These are phyloP conservation scores for Populus nigra DNA, from an alignment of 345 rosid species.

Conservation along the genomic window DNA sequence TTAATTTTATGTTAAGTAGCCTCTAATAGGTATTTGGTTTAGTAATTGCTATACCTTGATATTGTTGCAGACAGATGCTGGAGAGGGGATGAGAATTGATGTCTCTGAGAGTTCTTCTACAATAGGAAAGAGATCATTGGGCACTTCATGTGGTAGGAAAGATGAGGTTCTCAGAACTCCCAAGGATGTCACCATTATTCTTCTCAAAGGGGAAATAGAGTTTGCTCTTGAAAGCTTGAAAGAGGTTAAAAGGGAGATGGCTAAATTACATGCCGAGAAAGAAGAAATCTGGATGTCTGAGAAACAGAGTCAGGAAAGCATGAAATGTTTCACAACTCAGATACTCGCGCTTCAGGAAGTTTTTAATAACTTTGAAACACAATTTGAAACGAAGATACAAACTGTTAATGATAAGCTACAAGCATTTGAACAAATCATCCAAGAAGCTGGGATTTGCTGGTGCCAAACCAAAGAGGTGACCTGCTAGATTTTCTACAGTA, in stretches of 20 bases:
- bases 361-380: slow-evolving; percentile 48
- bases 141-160: slow-evolving; percentile 23
- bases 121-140: slow-evolving; percentile 18
- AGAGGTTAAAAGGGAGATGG: slow-evolving; percentile 68
- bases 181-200: slow-evolving; percentile 49
- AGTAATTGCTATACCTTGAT: slow-evolving; percentile 18
- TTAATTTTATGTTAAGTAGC: slow-evolving; percentile 18
- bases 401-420: slow-evolving; percentile 46
- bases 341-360: slow-evolving; percentile 48
- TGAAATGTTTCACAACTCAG: slow-evolving; percentile 45
- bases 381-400: slow-evolving; percentile 44
- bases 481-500: neutral
- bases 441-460: slow-evolving; percentile 42
- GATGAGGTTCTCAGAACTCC: slow-evolving; percentile 23
- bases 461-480: slow-evolving; percentile 54
- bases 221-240: slow-evolving; percentile 71
- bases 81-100: slow-evolving; percentile 32
- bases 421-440: slow-evolving; percentile 38
- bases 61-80: slow-evolving; percentile 47
- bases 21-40: slow-evolving; percentile 20
- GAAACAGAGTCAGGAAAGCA: slow-evolving; percentile 47
- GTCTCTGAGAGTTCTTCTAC: slow-evolving; percentile 29
- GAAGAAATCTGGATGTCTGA: slow-evolving; percentile 54
- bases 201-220: slow-evolving; percentile 72
- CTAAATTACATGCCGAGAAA: slow-evolving; percentile 54